These are phyloP conservation scores for Naegleria fowleri DNA, from an alignment of 208 protist genomes.

Conservation along the genomic window DNA sequence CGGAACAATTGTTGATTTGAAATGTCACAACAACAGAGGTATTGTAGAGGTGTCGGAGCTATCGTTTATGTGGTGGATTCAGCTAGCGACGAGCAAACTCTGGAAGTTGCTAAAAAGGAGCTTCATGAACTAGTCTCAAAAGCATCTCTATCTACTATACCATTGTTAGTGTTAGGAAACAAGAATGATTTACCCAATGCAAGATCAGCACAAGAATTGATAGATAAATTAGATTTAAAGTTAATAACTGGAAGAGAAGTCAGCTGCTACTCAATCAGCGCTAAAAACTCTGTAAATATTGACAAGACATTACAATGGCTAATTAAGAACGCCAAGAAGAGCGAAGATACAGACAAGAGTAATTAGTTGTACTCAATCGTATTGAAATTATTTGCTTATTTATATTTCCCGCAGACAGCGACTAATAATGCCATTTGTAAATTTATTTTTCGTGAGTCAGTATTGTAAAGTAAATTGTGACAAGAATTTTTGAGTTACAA, in stretches of 20 bases:
- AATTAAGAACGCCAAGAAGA: slow-evolving; percentile 56
- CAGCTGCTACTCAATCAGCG: slow-evolving; percentile 72
- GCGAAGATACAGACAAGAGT: background rate
- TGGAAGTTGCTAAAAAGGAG: slow-evolving; percentile 58
- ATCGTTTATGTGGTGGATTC: slow-evolving; percentile 81
- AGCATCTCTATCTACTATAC: slow-evolving; percentile 65
- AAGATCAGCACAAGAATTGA: slow-evolving; percentile 53
- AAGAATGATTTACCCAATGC: slow-evolving; percentile 76
- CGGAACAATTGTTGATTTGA: slow-evolving; percentile 59
- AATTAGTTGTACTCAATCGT: background rate
- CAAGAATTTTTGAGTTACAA: no score
- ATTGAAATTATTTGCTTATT: no score
- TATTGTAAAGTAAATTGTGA: no score
- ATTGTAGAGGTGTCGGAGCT: slow-evolving; percentile 75
- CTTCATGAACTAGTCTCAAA: slow-evolving; percentile 68
- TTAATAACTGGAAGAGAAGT: slow-evolving; percentile 63
- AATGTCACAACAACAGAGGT: slow-evolving; percentile 52
- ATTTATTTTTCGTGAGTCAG: no score
- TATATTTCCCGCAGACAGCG: no score
- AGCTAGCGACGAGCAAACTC: slow-evolving; percentile 56
- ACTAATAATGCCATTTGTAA: no score
- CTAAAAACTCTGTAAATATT: slow-evolving; percentile 76
- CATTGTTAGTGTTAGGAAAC: slow-evolving; percentile 79
- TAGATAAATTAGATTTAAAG: slow-evolving; percentile 56
- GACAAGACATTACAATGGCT: slow-evolving; percentile 79